Percentiles rank a stretch among this genome's conserved stretches.
These are phyloP conservation scores for Debaryomyces hansenii DNA, from an alignment of 805 yeast genomes.

Conservation along the genomic window DNA sequence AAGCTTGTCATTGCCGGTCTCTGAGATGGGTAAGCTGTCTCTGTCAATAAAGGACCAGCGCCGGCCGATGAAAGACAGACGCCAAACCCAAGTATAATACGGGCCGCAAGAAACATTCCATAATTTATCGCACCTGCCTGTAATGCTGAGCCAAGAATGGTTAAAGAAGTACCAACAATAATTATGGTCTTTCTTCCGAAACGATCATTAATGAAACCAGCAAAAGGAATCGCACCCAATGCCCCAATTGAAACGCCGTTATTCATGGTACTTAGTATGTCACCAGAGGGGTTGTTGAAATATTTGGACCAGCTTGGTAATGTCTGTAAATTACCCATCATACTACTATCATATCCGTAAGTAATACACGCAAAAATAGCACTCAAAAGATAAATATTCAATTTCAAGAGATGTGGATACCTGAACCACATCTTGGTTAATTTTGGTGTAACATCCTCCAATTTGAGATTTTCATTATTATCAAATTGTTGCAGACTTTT, in stretches of 20 bases:
- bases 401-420: slow-evolving; percentile 7
- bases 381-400: slow-evolving; percentile 8
- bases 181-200: slow-evolving; percentile 38
- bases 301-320: slow-evolving; percentile 16
- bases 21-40: slow-evolving; percentile 54
- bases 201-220: slow-evolving; percentile 43
- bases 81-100: slow-evolving; percentile 43
- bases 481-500: no score
- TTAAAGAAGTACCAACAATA: slow-evolving; percentile 36
- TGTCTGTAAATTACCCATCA: slow-evolving; percentile 21
- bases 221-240: slow-evolving; percentile 57
- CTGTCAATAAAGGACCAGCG: slow-evolving; percentile 58
- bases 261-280: slow-evolving; percentile 55
- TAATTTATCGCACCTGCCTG: slow-evolving; percentile 34
- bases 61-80: slow-evolving; percentile 49
- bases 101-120: slow-evolving; percentile 46
- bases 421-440: slow-evolving; percentile 9
- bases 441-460: slow-evolving; percentile 13
- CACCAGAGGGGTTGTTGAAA: slow-evolving; percentile 31
- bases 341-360: slow-evolving; percentile 17
- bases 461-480: slow-evolving; percentile 7
- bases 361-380: slow-evolving; percentile 12
- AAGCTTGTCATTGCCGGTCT: slow-evolving; percentile 24
- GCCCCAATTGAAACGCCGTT: slow-evolving; percentile 79
- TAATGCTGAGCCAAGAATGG: slow-evolving; percentile 32